These are phyloP conservation scores for Pseudoperonospora humuli DNA, from an alignment of 352 stramenopile genomes.

Conservation along the genomic window DNA sequence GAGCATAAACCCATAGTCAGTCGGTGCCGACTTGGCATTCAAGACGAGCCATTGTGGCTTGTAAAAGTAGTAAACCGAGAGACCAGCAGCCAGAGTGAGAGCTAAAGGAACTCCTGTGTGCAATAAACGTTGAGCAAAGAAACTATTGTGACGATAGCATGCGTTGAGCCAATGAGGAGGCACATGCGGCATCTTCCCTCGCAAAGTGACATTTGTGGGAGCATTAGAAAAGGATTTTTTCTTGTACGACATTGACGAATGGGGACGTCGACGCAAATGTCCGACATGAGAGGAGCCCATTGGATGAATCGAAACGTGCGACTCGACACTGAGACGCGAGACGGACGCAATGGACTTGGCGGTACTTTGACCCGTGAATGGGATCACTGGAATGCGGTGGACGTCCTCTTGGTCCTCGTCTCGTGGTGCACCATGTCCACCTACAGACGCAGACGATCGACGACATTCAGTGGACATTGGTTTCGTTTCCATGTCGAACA, in stretches of 20 bases:
- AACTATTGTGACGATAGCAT: constrained; percentile 64
- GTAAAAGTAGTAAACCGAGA: constrained; percentile 73
- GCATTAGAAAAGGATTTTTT: constrained; percentile 50
- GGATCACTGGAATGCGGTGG: constrained; percentile 27
- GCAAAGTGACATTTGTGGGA: constrained; percentile 15
- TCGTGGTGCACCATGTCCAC: constrained; percentile 18
- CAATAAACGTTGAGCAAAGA: constrained; percentile 63
- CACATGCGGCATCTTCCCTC: constrained; percentile 43
- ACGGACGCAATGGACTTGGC: constrained; percentile 16
- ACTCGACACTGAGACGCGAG: constrained; percentile 18
- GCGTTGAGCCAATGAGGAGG: constrained; percentile 49
- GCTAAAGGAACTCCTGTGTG: constrained; percentile 34
- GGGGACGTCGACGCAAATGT: constrained; percentile 18
- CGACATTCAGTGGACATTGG: constrained; percentile 12
- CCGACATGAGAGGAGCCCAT: constrained; percentile 7
- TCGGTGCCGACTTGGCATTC: constrained; percentile 14
- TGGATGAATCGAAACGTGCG: constrained; percentile 20
- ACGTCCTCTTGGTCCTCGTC: constrained; percentile 25
- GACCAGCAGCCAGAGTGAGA: constrained; percentile 30
- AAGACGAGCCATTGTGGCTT: constrained; percentile 38
- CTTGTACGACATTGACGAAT: constrained; percentile 27
- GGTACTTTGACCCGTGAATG: constrained; percentile 19
- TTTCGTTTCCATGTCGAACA: constrained; percentile 25
- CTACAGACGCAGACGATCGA: constrained; percentile 8
- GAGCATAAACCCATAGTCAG: constrained; percentile 45